phyloP scores from a whole-genome alignment of 768 basidiomycete species.

The Mycena amicta region DNA sequence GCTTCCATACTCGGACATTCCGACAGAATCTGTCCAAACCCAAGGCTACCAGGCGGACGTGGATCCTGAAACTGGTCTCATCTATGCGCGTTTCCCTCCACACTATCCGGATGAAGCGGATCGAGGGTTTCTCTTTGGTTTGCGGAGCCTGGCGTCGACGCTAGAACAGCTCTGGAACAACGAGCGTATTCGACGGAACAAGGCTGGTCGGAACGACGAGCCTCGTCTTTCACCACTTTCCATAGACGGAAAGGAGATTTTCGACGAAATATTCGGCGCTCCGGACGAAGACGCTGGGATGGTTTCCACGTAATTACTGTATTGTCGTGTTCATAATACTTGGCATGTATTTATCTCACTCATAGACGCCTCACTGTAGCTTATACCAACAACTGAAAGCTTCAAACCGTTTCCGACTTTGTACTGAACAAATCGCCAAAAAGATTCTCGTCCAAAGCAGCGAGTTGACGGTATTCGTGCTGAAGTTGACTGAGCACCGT shows the following conservation, averaged over 20 bases:
- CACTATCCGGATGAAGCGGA: slow-evolving; percentile 89
- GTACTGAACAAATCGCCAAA: background rate
- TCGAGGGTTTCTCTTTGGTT: slow-evolving; percentile 89
- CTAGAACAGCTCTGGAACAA: slow-evolving; percentile 87
- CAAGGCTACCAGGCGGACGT: slow-evolving; percentile 82
- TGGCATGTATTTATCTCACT: background rate
- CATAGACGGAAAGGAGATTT: slow-evolving; percentile 77
- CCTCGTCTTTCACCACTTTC: slow-evolving; percentile 65
- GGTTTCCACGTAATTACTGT: slow-evolving; percentile 63
- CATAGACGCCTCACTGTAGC: slow-evolving; percentile 1
- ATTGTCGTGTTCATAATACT: background rate
- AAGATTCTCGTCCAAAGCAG: background rate
- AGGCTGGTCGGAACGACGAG: slow-evolving; percentile 59
- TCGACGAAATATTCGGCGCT: slow-evolving; percentile 67
- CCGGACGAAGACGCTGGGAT: slow-evolving; percentile 70
- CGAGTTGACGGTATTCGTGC: background rate
- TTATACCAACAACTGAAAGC: background rate
- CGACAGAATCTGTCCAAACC: slow-evolving; percentile 53
- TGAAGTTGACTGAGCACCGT: background rate
- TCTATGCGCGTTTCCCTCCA: slow-evolving; percentile 93
- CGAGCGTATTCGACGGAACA: slow-evolving; percentile 73
- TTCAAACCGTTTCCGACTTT: background rate
- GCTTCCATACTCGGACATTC: slow-evolving; percentile 60
- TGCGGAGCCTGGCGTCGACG: slow-evolving; percentile 77
- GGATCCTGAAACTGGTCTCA: slow-evolving; percentile 78